These are phyloP conservation scores for Xylaria hypoxylon DNA, from an alignment of 2,329 filamentous ascomycete genomes.

Conservation along the genomic window DNA sequence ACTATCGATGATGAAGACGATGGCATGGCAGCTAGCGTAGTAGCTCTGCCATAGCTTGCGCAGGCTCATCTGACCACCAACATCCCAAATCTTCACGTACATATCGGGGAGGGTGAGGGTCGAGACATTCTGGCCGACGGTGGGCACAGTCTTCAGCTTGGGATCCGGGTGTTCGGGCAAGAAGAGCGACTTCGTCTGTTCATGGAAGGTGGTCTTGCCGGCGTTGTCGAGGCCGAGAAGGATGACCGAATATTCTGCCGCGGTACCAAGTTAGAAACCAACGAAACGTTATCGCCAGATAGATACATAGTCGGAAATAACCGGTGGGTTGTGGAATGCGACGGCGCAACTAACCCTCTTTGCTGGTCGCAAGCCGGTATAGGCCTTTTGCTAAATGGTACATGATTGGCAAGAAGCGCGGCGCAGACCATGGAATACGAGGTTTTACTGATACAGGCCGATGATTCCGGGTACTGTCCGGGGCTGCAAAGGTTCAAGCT, in stretches of 20 bases:
- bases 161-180: conserved; percentile 70
- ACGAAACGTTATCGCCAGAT: conserved; percentile 3
- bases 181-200: conserved; percentile 93
- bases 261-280: conserved; percentile 24
- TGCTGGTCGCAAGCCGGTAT: conserved; percentile 94
- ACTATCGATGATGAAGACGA: conserved; percentile 97
- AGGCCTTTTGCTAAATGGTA: conserved; percentile 96
- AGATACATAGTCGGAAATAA: conserved; percentile 1
- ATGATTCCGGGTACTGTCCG: not conserved
- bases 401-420: conserved; percentile 64
- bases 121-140: conserved; percentile 95
- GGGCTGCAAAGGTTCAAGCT: conserved; percentile 4
- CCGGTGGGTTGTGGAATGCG: conserved; percentile 21
- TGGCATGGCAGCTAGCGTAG: conserved; percentile 92
- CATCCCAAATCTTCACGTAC: conserved; percentile 99
- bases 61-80: conserved; percentile 90
- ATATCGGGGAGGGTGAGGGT: conserved; percentile 91
- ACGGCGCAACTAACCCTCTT: conserved; percentile 76
- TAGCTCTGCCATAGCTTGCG: conserved; percentile 96
- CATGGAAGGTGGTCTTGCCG: conserved; percentile 97
- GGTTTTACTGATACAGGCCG: not conserved
- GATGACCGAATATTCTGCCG: conserved; percentile 91
- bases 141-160: conserved; percentile 89
- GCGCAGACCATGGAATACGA: not conserved
- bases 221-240: conserved; percentile 98